Evolutionary conservation across 1,284 basidiomycete genomes (phyloP), one percentile per base, ranked within the genome.

Genomic region (Ustilago cynodontis): DNA sequence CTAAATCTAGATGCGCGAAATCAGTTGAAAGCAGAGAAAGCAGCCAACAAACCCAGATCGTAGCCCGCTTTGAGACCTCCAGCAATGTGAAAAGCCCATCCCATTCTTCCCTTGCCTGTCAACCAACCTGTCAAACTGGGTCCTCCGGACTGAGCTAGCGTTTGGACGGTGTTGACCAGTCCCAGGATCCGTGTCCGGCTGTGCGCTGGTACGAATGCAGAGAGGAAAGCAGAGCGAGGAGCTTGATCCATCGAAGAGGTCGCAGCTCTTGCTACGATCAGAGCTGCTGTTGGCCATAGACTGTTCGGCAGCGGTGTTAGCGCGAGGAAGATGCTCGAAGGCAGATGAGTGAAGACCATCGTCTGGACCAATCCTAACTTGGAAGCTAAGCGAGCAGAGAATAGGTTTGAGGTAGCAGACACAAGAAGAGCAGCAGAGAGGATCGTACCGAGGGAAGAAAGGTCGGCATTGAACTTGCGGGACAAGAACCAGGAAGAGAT

Each of bases 311-410:
- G n/a, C 0, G 67, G 61, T 2, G 47, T 70, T 26, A 70, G 31
- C 0, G 57, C 53, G 6, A 60, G 53, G 14, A 64, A 39, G 47
- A 70, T 41, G 47, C 45, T 64, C 22, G 67, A 58, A 0, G 67
- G 61, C 2, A 70, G 57, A 39, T 70, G 67, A 22, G 67, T 70
- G 24, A 70, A 29, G 6, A 60, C 58, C 67, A 70, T 70, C 0
- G 67, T 70, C 0, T 22, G 45, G 2, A 70, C 61, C 14, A 70
- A 37, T 7, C 67, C 67, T 24, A 70, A 52, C 2, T 33, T 37
- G 1, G 59, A 55, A 24, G 61, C 67, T 3, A 64, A 47, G 18
- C 66, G 61, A 1, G 67, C 67, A 3, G 67, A 64, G 47, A 70
- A 70, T 37, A 70, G 67, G 33, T 70, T 70, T n/a, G 67, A 64